phyloP scores from a whole-genome alignment of 345 rosid genomes.

The Syzygium oleosum region DNA sequence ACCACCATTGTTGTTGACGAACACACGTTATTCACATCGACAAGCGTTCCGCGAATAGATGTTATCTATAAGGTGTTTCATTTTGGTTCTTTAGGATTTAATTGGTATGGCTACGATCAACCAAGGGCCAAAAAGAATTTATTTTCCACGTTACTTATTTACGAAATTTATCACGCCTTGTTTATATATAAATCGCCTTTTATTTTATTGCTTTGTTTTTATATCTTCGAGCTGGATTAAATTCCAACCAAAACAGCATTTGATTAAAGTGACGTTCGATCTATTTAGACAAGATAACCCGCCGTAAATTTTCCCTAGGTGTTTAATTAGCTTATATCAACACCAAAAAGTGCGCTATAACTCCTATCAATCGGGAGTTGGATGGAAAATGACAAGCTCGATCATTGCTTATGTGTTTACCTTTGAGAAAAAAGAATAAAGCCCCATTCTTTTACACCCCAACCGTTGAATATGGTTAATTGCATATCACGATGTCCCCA shows the following conservation, averaged over 20 bases:
- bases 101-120: neutral
- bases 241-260: neutral
- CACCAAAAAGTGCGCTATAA: neutral
- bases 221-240: neutral
- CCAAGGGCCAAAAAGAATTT: neutral
- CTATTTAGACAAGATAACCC: neutral
- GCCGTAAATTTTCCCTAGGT: neutral
- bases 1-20: neutral
- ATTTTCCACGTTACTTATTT: neutral
- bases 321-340: neutral
- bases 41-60: neutral
- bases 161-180: neutral
- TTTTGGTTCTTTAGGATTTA: neutral
- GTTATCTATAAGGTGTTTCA: neutral
- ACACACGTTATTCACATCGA: neutral
- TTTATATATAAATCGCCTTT: neutral
- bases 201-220: neutral
- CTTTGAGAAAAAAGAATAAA: too few relatives aligned
- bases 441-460: too few relatives aligned
- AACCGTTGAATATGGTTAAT: too few relatives aligned
- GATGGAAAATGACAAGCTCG: neutral
- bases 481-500: neutral
- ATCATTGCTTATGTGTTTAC: neutral
- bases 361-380: neutral
- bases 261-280: neutral